A percentile compares a stretch with the other conserved stretches of the same genome.
These are phyloP conservation scores for Lipomyces oligophaga DNA, from an alignment of 805 yeast species.

Conservation along the genomic window DNA sequence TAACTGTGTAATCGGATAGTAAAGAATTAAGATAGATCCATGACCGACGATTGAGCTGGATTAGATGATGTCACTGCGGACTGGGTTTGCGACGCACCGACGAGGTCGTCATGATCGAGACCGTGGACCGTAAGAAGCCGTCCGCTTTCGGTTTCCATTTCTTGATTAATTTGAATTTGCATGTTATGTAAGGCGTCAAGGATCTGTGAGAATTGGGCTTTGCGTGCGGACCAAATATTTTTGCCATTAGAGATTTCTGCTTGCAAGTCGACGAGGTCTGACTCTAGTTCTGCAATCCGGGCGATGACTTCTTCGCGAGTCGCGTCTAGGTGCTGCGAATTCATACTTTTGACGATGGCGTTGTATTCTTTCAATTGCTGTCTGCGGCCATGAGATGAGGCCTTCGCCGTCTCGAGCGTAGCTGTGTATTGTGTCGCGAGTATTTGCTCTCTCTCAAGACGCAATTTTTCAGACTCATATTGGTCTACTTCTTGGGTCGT, in stretches of 20 bases:
- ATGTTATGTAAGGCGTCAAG: constrained; percentile 27
- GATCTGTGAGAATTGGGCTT: constrained; percentile 29
- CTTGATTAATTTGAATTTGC: constrained; percentile 27
- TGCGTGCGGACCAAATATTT: constrained; percentile 30
- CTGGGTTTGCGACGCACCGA: too few relatives aligned
- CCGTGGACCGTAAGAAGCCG: too few relatives aligned
- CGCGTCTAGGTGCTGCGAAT: constrained; percentile 17
- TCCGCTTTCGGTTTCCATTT: too few relatives aligned
- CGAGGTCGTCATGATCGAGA: too few relatives aligned
- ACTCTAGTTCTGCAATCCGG: constrained; percentile 24
- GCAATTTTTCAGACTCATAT: too few relatives aligned
- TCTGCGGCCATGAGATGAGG: constrained; percentile 26
- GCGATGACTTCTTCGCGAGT: constrained; percentile 27
- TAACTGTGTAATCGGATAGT: too few relatives aligned
- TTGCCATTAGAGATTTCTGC: constrained; percentile 29
- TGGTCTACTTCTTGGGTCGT: too few relatives aligned
- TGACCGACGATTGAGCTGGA: too few relatives aligned
- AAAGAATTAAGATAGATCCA: too few relatives aligned
- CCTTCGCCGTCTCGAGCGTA: constrained; percentile 16
- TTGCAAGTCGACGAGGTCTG: constrained; percentile 33
- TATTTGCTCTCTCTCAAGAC: too few relatives aligned
- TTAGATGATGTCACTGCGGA: too few relatives aligned
- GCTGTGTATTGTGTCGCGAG: not conserved
- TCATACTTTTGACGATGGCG: constrained; percentile 12
- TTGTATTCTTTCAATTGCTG: constrained; percentile 32